Base-by-base conservation (phyloP, 2,329 filamentous ascomycete species). In the Cordyceps cicadae region DNA sequence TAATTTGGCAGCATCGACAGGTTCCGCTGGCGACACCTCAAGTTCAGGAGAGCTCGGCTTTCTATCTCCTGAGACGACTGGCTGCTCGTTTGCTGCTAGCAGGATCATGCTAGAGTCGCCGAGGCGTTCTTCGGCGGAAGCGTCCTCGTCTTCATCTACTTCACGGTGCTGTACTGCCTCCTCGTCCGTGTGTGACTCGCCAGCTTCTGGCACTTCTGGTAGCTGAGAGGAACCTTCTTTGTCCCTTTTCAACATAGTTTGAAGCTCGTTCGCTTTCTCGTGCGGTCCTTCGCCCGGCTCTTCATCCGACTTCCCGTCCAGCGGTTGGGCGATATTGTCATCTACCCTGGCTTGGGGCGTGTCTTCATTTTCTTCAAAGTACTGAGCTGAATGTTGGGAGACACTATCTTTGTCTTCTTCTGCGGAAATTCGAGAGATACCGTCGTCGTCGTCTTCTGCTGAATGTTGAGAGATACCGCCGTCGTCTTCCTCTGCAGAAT, bases 81-180 rank as follows among this genome's bases (percentile, higher is more conserved):
- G 32, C 6, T 52, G 50, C 21, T 54, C 26, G 21, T 37, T 17
- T 41, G 26, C 49, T n/a, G 17, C 21, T 19, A 7, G 39, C 1
- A 26, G 34, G 15, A 21, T 29, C 5, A 43, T 6, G 21, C 41
- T 37, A 34, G 37, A 37, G 48, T 45, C 59, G 8, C 19, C 45
- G 9, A 15, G 5, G 17, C 56, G 29, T 37, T 60, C 61, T 29
- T 64, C 54, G 3, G 62, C 34, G 17, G 59, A 34, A 17, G 51
- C 54, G 24, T 50, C 55, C 4, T 50, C 39, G 5, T 55, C 55
- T 15, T 26, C 41, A 8, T 50, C 39, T 2, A 24, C 41, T 2
- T 48, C 52, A 4, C 41, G 24, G 24, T 17, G 24, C n/a, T 59
- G 51, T 12, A 21, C 17, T 19, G 41, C 34, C 50, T 24, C 53